Conservation (phyloP, 306 rosid species). For the Benincasa hispida region DNA sequence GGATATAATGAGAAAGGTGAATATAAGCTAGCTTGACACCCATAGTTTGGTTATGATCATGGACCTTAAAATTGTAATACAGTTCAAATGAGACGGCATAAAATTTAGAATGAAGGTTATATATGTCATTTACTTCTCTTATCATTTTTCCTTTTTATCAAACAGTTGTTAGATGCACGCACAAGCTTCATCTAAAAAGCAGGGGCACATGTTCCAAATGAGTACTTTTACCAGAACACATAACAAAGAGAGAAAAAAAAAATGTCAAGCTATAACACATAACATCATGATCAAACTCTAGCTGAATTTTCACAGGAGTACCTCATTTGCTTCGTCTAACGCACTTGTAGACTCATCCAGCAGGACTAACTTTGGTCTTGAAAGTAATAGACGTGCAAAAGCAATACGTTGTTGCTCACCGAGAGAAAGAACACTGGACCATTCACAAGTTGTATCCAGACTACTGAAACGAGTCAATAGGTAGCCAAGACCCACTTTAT, state of each 20-base stretch:
- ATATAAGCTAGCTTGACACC: not conserved
- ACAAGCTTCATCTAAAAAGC: too few relatives aligned
- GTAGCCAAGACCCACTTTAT: conserved; percentile 70
- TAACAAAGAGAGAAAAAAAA: not conserved
- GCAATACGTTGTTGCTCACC: conserved; percentile 99
- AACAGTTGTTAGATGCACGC: not conserved
- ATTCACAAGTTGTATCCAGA: conserved; percentile 66
- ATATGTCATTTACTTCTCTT: not conserved
- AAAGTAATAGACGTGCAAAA: conserved; percentile 79
- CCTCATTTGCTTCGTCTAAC: conserved; percentile 94
- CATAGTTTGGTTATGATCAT: not conserved
- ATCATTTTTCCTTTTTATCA: not conserved
- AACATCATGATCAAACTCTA: not conserved
- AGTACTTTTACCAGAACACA: not conserved
- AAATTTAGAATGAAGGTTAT: not conserved
- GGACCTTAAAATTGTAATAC: not conserved
- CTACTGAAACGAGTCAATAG: conserved; percentile 56
- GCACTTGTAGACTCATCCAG: conserved; percentile 95
- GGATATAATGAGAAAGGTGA: not conserved
- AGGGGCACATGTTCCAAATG: not conserved
- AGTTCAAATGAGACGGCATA: not conserved
- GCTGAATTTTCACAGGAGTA: conserved; percentile 8
- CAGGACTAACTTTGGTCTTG: conserved; percentile 64
- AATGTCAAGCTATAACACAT: not conserved
- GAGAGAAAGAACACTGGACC: conserved; percentile 94